Evolutionary conservation across 2,329 filamentous ascomycete species (phyloP).

Genomic region (Talaromyces amestolkiae): DNA sequence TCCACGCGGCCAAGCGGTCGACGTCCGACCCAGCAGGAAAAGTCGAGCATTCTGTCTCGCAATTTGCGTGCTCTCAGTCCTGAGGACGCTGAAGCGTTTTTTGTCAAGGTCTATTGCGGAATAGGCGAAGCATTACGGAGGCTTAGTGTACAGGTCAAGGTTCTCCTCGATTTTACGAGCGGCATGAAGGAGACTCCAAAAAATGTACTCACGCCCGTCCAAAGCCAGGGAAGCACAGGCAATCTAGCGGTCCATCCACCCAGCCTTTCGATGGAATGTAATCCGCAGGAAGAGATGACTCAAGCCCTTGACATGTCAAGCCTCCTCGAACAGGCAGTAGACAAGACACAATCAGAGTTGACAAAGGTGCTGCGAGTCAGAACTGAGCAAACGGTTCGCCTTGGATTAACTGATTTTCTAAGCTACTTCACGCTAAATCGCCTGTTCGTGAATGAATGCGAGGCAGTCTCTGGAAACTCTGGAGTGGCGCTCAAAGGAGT

Average conservation of each 20-base stretch:
- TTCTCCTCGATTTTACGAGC: conserved; percentile 88
- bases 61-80: conserved; percentile 84
- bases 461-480: conserved; percentile 61
- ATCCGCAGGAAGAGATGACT: conserved; percentile 56
- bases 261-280: conserved; percentile 20
- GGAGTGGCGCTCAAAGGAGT: conserved; percentile 59
- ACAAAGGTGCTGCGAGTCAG: conserved; percentile 63
- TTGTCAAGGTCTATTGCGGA: conserved; percentile 78
- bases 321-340: conserved; percentile 63
- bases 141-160: conserved; percentile 84
- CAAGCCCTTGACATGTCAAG: conserved; percentile 65
- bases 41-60: conserved; percentile 79
- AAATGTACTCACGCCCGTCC: conserved; percentile 36
- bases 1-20: conserved; percentile 68
- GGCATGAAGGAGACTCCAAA: conserved; percentile 33
- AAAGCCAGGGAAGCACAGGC: conserved; percentile 21
- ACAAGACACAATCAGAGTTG: conserved; percentile 62
- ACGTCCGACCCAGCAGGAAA: conserved; percentile 75
- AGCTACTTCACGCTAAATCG: conserved; percentile 62
- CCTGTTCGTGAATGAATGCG: conserved; percentile 64
- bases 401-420: conserved; percentile 57
- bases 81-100: conserved; percentile 78
- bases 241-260: conserved; percentile 40
- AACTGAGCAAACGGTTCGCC: conserved; percentile 57
- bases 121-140: conserved; percentile 83